A percentile compares a stretch with the other conserved stretches of the same genome.
Evolutionary conservation across 352 stramenopile genomes (phyloP).

Genomic region (Pythium chondricola): DNA sequence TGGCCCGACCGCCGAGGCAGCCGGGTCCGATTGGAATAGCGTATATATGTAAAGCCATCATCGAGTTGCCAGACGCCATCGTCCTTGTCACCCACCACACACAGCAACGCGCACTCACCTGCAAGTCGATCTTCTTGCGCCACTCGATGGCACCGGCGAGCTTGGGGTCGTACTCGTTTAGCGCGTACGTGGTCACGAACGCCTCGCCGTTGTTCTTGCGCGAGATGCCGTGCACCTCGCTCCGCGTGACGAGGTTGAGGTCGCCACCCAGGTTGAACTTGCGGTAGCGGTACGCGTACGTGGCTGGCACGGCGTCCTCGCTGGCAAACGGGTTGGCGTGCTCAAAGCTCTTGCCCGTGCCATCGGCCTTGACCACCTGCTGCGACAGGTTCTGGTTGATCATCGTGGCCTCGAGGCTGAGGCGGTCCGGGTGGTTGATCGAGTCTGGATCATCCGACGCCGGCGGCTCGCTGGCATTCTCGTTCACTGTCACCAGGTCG

Average conservation of each 20-base stretch:
- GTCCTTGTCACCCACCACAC: slow-evolving; percentile 9
- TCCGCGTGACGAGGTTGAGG: slow-evolving; percentile 89
- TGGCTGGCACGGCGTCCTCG: slow-evolving; percentile 90
- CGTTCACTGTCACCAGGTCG: slow-evolving; percentile 94
- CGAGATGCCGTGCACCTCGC: slow-evolving; percentile 92
- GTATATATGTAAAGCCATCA: slow-evolving; percentile 56
- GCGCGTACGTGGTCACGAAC: slow-evolving; percentile 93
- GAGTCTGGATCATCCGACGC: slow-evolving; percentile 76
- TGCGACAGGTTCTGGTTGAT: slow-evolving; percentile 99
- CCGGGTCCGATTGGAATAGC: slow-evolving; percentile 37
- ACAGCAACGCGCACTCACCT: slow-evolving; percentile 37
- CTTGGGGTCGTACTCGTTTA: slow-evolving; percentile 98
- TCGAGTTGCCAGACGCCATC: slow-evolving; percentile 36
- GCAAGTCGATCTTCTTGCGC: slow-evolving; percentile 96
- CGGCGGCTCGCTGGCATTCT: slow-evolving; percentile 93
- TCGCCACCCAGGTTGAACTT: slow-evolving; percentile 92
- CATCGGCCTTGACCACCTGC: slow-evolving; percentile 86
- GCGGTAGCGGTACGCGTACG: slow-evolving; percentile 95
- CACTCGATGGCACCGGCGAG: slow-evolving; percentile 85
- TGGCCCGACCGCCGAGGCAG: slow-evolving; percentile 3
- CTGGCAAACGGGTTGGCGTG: slow-evolving; percentile 93
- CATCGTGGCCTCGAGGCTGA: slow-evolving; percentile 95
- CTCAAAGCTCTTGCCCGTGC: slow-evolving; percentile 57
- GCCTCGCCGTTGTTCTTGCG: slow-evolving; percentile 84
- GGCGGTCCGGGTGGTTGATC: slow-evolving; percentile 95